Evolutionary conservation across 208 protist species (phyloP).

Genomic region (Acanthamoeba divionensis): DNA sequence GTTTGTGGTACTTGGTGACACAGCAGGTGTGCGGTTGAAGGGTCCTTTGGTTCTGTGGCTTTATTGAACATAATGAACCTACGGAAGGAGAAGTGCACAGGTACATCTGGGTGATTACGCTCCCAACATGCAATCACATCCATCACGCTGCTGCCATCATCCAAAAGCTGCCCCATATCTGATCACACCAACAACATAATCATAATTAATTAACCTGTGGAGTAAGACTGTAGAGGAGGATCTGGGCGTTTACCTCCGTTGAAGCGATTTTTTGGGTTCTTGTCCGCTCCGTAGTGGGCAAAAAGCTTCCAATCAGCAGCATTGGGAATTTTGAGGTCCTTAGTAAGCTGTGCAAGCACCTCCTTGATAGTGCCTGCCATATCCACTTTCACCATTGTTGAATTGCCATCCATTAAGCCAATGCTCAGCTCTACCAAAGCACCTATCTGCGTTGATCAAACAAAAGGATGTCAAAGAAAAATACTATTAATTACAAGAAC

Average conservation of each 20-base stretch:
- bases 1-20: neutral
- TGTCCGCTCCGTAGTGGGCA: constrained; percentile 37
- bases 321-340: neutral
- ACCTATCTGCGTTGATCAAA: neutral
- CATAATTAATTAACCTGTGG: too few species aligned
- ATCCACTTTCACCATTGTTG: neutral
- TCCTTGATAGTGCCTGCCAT: constrained; percentile 17
- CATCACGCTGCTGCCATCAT: neutral
- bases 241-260: neutral
- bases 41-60: neutral
- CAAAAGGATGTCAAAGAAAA: neutral
- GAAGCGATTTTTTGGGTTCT: neutral
- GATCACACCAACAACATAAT: too few species aligned
- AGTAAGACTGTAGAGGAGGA: too few species aligned
- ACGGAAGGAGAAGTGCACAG: constrained; percentile 33
- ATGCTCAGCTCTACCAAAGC: neutral
- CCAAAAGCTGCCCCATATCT: neutral
- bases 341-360: neutral
- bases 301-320: constrained; percentile 15
- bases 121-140: constrained; percentile 32
- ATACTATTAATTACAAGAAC: neutral
- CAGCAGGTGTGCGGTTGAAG: neutral
- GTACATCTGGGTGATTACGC: constrained; percentile 14
- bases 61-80: constrained; percentile 12
- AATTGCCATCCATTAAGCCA: constrained; percentile 13